A percentile compares a stretch with the other conserved stretches of the same genome.
phyloP scores from a whole-genome alignment of 805 yeast species.

The Diddensiella caesifluorescens region DNA sequence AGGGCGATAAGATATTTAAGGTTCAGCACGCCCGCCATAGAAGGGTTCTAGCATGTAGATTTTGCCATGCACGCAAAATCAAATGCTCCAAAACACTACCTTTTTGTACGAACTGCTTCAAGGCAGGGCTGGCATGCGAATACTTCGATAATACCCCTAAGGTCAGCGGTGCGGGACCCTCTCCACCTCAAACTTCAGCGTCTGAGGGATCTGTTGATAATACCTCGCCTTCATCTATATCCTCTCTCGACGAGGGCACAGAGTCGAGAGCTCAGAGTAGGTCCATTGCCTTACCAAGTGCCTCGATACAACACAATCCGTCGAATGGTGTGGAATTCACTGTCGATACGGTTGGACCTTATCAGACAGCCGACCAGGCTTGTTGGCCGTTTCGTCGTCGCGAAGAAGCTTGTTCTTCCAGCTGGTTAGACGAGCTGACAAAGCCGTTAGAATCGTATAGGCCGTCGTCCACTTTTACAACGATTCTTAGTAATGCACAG shows the following conservation, averaged over 20 bases:
- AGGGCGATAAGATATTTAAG: slow-evolving; percentile 13
- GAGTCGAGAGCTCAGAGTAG: neutral
- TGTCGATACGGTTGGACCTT: slow-evolving; percentile 5
- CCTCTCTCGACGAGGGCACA: neutral
- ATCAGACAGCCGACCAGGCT: slow-evolving; percentile 8
- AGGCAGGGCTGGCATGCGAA: slow-evolving; percentile 2
- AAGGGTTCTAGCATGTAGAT: slow-evolving; percentile 3
- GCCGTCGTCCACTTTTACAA: slow-evolving; percentile 8
- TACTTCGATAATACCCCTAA: neutral
- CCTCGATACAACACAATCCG: neutral
- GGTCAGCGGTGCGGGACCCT: slow-evolving; percentile 1
- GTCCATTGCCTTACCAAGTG: neutral
- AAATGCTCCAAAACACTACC: slow-evolving; percentile 10
- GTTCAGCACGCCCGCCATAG: slow-evolving; percentile 3
- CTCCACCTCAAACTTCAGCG: slow-evolving; percentile 1
- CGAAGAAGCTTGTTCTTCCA: no score
- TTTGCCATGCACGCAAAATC: slow-evolving; percentile 10
- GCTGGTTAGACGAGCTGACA: no score
- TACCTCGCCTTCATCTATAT: neutral
- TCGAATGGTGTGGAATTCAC: slow-evolving; percentile 7
- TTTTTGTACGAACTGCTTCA: slow-evolving; percentile 1
- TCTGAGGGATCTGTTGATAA: neutral
- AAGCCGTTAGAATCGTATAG: neutral
- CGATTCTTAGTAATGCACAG: slow-evolving; percentile 5
- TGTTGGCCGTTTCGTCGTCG: no score